phyloP scores from a whole-genome alignment of 208 protist species.

The Strigomonas galati region DNA sequence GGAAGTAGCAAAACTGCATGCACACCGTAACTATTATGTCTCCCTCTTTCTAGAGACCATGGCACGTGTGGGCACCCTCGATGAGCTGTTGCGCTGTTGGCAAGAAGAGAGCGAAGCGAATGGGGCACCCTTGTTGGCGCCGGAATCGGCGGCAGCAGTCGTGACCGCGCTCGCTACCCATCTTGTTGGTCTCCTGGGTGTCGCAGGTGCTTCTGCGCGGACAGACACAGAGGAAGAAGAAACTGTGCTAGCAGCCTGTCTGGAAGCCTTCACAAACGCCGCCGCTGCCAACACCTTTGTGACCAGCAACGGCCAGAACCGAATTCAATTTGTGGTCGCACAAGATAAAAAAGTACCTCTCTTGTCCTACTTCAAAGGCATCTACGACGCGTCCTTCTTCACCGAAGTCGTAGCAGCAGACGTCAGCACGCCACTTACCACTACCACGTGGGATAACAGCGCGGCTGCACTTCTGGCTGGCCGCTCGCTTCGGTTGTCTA shows the following conservation, averaged over 20 bases:
- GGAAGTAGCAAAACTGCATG: constrained; percentile 9
- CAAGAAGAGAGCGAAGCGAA: constrained; percentile 16
- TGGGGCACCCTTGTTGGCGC: constrained; percentile 25
- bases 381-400: constrained; percentile 50
- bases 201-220: not conserved
- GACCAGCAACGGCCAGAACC: no score
- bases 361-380: constrained; percentile 52
- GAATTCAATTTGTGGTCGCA: constrained; percentile 41
- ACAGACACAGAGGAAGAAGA: not conserved
- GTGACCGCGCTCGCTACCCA: constrained; percentile 42
- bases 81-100: constrained; percentile 19
- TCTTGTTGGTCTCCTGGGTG: constrained; percentile 9
- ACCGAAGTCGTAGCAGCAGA: constrained; percentile 7
- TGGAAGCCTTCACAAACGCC: no score
- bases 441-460: not conserved
- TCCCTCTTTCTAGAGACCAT: constrained; percentile 60
- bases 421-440: not conserved
- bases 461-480: constrained; percentile 43
- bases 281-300: no score
- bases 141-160: constrained; percentile 51
- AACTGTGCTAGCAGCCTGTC: no score
- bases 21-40: constrained; percentile 59
- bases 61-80: constrained; percentile 29
- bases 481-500: constrained; percentile 50
- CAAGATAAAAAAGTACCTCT: constrained; percentile 35